These are phyloP conservation scores for Silene uniflora DNA, from an alignment of 148 eudicot genomes.

Conservation along the genomic window DNA sequence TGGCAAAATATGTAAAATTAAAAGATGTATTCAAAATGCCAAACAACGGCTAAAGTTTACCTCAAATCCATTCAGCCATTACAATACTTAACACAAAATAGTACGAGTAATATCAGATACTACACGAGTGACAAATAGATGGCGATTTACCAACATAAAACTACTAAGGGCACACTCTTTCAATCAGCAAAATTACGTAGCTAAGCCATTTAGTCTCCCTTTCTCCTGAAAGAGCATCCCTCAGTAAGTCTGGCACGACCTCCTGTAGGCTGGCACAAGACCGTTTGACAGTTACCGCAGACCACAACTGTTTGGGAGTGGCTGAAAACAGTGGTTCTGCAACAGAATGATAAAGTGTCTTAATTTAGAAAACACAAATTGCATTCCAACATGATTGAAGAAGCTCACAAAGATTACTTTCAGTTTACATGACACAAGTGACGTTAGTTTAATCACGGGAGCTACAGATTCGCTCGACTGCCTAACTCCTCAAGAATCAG, in stretches of 20 bases:
- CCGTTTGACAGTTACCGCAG: slow-evolving; percentile 39
- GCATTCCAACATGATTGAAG: neutral
- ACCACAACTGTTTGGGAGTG: slow-evolving; percentile 39
- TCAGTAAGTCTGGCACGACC: slow-evolving; percentile 40
- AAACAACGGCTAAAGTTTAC: slow-evolving; percentile 15
- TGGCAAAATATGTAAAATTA: too few species aligned
- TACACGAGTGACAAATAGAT: slow-evolving; percentile 9
- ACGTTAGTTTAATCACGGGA: too few species aligned
- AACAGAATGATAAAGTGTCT: neutral
- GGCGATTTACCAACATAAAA: slow-evolving; percentile 12
- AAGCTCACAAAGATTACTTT: too few species aligned
- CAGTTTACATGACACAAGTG: too few species aligned
- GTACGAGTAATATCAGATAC: neutral
- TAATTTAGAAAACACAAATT: neutral
- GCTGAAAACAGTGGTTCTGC: slow-evolving; percentile 39
- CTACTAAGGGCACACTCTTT: neutral
- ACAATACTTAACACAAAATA: neutral
- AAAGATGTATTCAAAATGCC: neutral
- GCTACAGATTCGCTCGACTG: too few species aligned
- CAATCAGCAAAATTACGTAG: slow-evolving; percentile 7
- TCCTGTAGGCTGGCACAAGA: slow-evolving; percentile 38
- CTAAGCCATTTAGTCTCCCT: slow-evolving; percentile 22
- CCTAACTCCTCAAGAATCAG: too few species aligned
- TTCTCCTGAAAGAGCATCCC: slow-evolving; percentile 40
- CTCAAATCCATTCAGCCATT: slow-evolving; percentile 7